Base-by-base conservation (phyloP, 1,139 yeast genomes). In the Nakaseomyces bracarensis region DNA sequence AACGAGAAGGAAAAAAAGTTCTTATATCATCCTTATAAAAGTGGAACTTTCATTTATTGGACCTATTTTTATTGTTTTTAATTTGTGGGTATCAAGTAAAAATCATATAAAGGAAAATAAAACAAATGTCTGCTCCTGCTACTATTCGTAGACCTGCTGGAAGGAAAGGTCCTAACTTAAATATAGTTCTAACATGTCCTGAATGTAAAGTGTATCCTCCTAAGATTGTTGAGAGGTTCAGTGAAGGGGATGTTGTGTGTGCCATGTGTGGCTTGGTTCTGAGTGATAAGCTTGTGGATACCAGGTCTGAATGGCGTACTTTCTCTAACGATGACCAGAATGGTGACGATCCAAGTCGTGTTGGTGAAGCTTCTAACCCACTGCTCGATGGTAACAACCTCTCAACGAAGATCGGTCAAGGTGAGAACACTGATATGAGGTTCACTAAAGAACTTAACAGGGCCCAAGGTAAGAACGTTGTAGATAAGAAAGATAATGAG, bases 281-380 rank as follows among this genome's bases (percentile, higher is more conserved):
- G 23, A 86, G 95, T 53, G 95, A 87, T 61, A 72, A 94, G 50
- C 82, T 91, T 42, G 95, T 91, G 26, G 98, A 91, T 60, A 89
- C 96, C 4, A 72, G 98, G 53, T 85, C 96, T 1, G 98, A 91
- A 70, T 91, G 98, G 98, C 84, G 98, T 70, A 91, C 98, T 2
- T 91, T 91, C 65, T 78, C 83, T 49, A 91, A 91, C 62, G 98
- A 91, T 63, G 98, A 91, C 62, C 97, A 89, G 65, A 93, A 91
- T 52, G 95, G 95, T 54, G 97, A 87, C 60, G 98, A 91, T 63
- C 98, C 98, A 3, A 82, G 94, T 54, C 97, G 98, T 83, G 98
- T 91, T 50, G 98, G 98, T 63, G 97, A 89, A 59, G 97, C 97
- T 3, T 82, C 93, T n/a, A 89, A 89, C 60, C 96, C 97, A 11